These are phyloP conservation scores for Metarhizium robertsii DNA, from an alignment of 2,329 filamentous ascomycete genomes.

Conservation along the genomic window DNA sequence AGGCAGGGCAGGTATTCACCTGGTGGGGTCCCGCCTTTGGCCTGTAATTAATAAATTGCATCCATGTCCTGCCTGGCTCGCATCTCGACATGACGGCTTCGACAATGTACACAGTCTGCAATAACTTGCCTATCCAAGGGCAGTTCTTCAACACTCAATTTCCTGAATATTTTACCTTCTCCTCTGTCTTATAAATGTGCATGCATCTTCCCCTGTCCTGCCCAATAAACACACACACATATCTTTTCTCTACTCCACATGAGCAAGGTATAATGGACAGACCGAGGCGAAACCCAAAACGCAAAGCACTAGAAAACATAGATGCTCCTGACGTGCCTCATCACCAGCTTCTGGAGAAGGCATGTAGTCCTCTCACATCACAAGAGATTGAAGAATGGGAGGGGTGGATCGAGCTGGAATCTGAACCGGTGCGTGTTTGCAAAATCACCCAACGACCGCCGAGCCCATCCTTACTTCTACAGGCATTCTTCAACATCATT, in stretches of 20 bases:
- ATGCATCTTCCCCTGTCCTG: not conserved
- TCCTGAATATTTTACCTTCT: too few relatives aligned
- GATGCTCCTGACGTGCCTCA: constrained; percentile 11
- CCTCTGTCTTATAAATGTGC: not conserved
- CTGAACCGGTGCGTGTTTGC: constrained; percentile 59
- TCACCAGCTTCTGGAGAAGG: constrained; percentile 34
- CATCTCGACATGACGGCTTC: too few relatives aligned
- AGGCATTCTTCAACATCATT: constrained; percentile 83
- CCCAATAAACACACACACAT: not conserved
- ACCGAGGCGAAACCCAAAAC: constrained; percentile 31
- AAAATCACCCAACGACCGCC: not conserved
- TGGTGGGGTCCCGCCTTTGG: too few relatives aligned
- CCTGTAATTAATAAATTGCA: too few relatives aligned
- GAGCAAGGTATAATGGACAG: not conserved
- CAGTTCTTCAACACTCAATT: too few relatives aligned
- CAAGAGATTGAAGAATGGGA: constrained; percentile 53
- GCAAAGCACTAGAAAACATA: constrained; percentile 27
- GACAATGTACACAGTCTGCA: not conserved
- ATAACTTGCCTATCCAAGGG: not conserved
- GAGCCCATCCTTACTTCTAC: not conserved
- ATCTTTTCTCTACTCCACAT: not conserved
- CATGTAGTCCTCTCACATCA: constrained; percentile 36
- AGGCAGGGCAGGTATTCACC: too few relatives aligned
- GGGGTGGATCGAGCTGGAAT: constrained; percentile 79
- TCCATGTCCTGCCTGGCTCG: too few relatives aligned